A percentile compares a stretch with the other conserved stretches of the same genome.
Evolutionary conservation across 805 yeast genomes (phyloP).

Genomic region (Scheffersomyces lignosus): DNA sequence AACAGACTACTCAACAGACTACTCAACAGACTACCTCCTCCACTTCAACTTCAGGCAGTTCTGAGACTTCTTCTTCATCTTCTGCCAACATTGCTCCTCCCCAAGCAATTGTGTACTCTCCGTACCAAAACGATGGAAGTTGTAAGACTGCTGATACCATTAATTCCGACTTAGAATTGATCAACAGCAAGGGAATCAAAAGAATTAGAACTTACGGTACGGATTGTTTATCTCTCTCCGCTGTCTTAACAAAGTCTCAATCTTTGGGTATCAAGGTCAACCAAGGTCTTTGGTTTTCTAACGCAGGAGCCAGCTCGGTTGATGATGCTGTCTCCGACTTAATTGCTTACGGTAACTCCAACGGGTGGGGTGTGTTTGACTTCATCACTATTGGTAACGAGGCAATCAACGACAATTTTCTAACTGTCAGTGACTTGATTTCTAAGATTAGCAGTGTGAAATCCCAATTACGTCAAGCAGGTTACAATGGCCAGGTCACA

Average conservation of each 20-base stretch:
- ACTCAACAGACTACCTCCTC: constrained; percentile 11
- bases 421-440: constrained; percentile 61
- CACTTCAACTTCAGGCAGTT: constrained; percentile 12
- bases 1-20: constrained; percentile 4
- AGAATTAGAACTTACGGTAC: constrained; percentile 81
- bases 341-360: constrained; percentile 46
- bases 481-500: constrained; percentile 73
- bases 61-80: constrained; percentile 9
- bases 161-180: constrained; percentile 54
- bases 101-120: constrained; percentile 69
- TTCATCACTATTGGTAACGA: constrained; percentile 86
- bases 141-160: constrained; percentile 66
- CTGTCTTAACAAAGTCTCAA: constrained; percentile 61
- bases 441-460: constrained; percentile 66
- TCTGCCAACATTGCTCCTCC: constrained; percentile 42
- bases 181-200: constrained; percentile 60
- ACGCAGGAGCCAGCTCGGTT: constrained; percentile 55
- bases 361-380: constrained; percentile 73
- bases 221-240: constrained; percentile 71
- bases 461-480: constrained; percentile 57
- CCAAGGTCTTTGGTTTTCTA: constrained; percentile 83
- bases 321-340: constrained; percentile 57
- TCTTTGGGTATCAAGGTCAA: constrained; percentile 67
- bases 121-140: constrained; percentile 65
- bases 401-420: constrained; percentile 66